These are phyloP conservation scores for Beauveria varroae DNA, from an alignment of 2,329 filamentous ascomycete species.

Conservation along the genomic window DNA sequence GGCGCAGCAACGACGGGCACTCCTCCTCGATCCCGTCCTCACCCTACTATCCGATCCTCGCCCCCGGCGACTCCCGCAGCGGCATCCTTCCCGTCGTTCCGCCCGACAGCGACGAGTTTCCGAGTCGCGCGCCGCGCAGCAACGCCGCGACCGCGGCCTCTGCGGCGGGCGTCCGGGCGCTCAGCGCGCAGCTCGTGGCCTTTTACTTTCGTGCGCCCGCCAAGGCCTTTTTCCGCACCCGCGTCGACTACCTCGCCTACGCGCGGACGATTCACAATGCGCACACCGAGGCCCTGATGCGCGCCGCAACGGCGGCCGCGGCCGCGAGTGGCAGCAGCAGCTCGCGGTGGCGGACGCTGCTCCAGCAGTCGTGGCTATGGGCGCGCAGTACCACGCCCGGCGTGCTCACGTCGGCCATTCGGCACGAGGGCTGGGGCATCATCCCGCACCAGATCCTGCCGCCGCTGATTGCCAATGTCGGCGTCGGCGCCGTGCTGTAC, in stretches of 20 bases:
- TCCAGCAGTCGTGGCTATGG: slow-evolving; percentile 39
- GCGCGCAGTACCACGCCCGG: slow-evolving; percentile 61
- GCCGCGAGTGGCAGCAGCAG: slow-evolving; percentile 25
- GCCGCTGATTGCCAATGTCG: slow-evolving; percentile 65
- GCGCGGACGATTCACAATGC: slow-evolving; percentile 46
- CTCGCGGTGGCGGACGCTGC: slow-evolving; percentile 24
- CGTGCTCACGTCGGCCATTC: slow-evolving; percentile 59
- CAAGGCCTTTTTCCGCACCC: slow-evolving; percentile 85
- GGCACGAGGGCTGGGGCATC: slow-evolving; percentile 64
- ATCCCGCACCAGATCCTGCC: slow-evolving; percentile 71
- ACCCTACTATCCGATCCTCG: slow-evolving; percentile 17
- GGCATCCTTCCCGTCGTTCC: slow-evolving; percentile 40
- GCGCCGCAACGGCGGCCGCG: slow-evolving; percentile 23
- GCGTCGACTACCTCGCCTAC: slow-evolving; percentile 72
- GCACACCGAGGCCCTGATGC: slow-evolving; percentile 30
- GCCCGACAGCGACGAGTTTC: slow-evolving; percentile 31
- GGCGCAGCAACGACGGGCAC: slow-evolving; percentile 17
- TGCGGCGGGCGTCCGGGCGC: slow-evolving; percentile 73
- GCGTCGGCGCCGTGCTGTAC: slow-evolving; percentile 67
- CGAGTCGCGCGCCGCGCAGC: slow-evolving; percentile 41
- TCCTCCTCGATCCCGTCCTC: slow-evolving; percentile 19
- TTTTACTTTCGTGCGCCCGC: slow-evolving; percentile 90
- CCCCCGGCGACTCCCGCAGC: slow-evolving; percentile 19
- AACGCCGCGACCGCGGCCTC: slow-evolving; percentile 66
- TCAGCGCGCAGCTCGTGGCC: slow-evolving; percentile 75